These are phyloP conservation scores for Tuber brumale DNA, from an alignment of 495 filamentous ascomycete genomes.

Conservation along the genomic window DNA sequence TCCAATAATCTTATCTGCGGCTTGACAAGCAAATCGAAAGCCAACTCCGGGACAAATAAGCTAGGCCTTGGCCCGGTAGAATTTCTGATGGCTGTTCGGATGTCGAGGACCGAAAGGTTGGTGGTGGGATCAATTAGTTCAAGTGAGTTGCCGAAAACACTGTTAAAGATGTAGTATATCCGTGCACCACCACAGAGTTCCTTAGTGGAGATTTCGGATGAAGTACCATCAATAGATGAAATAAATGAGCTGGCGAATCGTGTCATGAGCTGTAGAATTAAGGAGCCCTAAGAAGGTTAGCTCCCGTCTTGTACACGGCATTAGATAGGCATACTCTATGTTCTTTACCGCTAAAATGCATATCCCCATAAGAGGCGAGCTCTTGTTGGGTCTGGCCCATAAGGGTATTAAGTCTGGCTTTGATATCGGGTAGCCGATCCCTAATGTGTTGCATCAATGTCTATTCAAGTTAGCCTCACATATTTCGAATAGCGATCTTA, in stretches of 20 bases:
- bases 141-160: constrained; percentile 93
- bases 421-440: constrained; percentile 93
- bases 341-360: constrained; percentile 95
- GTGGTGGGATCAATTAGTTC: constrained; percentile 93
- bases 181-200: constrained; percentile 93
- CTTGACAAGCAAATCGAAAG: constrained; percentile 95
- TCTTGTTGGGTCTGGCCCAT: constrained; percentile 99
- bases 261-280: constrained; percentile 97
- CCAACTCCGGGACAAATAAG: constrained; percentile 93
- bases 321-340: constrained; percentile 52
- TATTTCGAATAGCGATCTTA: not conserved
- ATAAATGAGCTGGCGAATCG: constrained; percentile 97
- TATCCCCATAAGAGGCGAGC: constrained; percentile 94
- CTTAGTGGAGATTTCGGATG: constrained; percentile 96
- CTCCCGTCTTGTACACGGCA: not conserved
- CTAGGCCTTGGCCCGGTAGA: constrained; percentile 94
- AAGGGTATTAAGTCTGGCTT: constrained; percentile 89
- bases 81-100: constrained; percentile 95
- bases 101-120: constrained; percentile 93
- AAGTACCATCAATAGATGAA: constrained; percentile 96
- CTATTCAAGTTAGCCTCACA: constrained; percentile 20
- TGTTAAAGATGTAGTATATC: constrained; percentile 99
- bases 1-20: constrained; percentile 97
- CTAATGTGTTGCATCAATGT: constrained; percentile 96
- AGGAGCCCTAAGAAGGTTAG: constrained; percentile 54